phyloP scores from a whole-genome alignment of 2,329 filamentous ascomycete genomes.

The Dichotomopilus funicola region DNA sequence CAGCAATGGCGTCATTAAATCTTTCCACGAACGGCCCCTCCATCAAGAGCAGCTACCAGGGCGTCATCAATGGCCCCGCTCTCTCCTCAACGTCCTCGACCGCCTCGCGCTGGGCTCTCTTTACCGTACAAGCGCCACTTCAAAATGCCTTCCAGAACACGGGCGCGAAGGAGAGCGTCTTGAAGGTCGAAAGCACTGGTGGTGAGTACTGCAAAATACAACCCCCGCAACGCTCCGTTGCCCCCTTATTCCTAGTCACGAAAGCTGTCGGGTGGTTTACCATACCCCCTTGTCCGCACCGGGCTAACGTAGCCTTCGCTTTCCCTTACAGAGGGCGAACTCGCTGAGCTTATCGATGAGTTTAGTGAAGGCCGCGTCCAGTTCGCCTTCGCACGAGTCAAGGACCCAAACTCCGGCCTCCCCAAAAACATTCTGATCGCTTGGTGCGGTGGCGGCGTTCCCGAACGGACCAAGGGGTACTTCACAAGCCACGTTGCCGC shows the following conservation, averaged over 20 bases:
- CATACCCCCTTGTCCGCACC: neutral
- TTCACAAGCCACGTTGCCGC: constrained; percentile 91
- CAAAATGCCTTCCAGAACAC: constrained; percentile 88
- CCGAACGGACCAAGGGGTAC: constrained; percentile 97
- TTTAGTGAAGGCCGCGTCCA: constrained; percentile 96
- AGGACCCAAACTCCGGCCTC: constrained; percentile 81
- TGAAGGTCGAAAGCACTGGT: constrained; percentile 90
- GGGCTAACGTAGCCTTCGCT: constrained; percentile 3
- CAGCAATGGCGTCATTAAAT: constrained; percentile 70
- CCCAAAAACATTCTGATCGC: constrained; percentile 91
- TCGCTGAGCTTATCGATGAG: constrained; percentile 84
- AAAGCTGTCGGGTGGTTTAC: too few relatives aligned
- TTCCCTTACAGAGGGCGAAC: constrained; percentile 68
- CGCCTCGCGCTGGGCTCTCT: constrained; percentile 87
- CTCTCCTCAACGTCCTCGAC: constrained; percentile 63
- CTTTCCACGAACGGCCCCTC: constrained; percentile 72
- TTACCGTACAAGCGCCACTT: constrained; percentile 86
- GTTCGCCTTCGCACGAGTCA: constrained; percentile 94
- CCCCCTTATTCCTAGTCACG: too few relatives aligned
- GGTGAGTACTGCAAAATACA: constrained; percentile 42
- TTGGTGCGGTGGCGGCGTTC: constrained; percentile 96
- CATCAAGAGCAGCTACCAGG: constrained; percentile 73
- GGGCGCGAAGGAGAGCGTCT: constrained; percentile 80
- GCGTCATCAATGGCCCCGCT: constrained; percentile 48
- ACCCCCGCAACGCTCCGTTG: too few relatives aligned